Evolutionary conservation across 768 basidiomycete genomes (phyloP), one percentile per base, ranked within the genome.

Genomic region (Rhodocollybia butyracea): DNA sequence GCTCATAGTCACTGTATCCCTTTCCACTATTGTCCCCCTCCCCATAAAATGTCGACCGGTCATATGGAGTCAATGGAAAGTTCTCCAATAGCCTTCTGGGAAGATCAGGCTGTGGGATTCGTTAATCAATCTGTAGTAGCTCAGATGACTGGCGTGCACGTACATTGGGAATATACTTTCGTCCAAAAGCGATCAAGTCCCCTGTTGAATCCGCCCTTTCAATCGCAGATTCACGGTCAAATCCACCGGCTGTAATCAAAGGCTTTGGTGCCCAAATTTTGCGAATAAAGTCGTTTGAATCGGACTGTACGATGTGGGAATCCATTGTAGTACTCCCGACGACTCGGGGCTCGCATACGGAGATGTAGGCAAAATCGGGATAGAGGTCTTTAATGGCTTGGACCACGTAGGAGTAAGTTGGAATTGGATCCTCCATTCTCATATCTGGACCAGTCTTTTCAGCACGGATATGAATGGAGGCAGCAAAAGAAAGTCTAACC

Each of bases 331-430:
- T 52, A 30, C 30, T 26, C 13, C 58, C 66, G 1, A 26, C 17
- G 2, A 63, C 51, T 21, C 67, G 61, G n/a, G 74, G 65, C 58
- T 77, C 73, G 24, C 68, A 61, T 46, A 73, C 46, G 60, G 77
- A 75, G 6, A 80, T 53, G 63, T 80, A 80, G 5, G 76, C 76
- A 6, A 80, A 62, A 17, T 66, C 50, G 10, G 73, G 73, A 53
- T 70, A 65, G 11, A 54, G 52, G 2, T 60, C 48, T 12, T 59
- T 60, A 40, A 77, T 53, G 2, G 65, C 32, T 2, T 53, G 43
- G 42, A 68, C 66, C 15, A 76, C 53, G 61, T 73, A 66, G 1
- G 60, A 55, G 66, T 71, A 76, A 17, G 68, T 72, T 2, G 73
- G 71, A 21, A 66, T 57, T 1, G 73, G 71, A 51, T 74, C 70